These are phyloP conservation scores for Suillus occidentalis DNA, from an alignment of 768 basidiomycete genomes.

Conservation along the genomic window DNA sequence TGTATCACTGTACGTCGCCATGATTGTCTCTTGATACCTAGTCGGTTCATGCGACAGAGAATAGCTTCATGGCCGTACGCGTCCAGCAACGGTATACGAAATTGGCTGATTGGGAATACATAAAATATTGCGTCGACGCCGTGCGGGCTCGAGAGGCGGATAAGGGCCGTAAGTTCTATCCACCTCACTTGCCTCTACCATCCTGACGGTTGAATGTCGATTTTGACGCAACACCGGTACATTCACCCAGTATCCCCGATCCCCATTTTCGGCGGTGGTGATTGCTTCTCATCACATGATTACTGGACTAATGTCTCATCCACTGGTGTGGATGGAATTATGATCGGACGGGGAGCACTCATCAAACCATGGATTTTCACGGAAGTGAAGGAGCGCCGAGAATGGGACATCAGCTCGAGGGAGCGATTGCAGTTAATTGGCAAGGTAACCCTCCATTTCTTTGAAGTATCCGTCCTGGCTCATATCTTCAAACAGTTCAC, in stretches of 20 bases:
- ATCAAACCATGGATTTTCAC: conserved; percentile 98
- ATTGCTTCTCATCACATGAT: conserved; percentile 85
- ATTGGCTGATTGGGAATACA: conserved; percentile 93
- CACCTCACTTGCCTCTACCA: background rate
- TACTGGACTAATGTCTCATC: conserved; percentile 76
- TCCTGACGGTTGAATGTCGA: background rate
- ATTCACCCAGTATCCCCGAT: conserved; percentile 63
- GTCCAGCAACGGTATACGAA: conserved; percentile 94
- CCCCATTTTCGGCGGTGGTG: conserved; percentile 97
- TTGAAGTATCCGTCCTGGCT: conserved; percentile 1
- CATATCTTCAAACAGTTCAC: conserved; percentile 55
- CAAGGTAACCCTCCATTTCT: conserved; percentile 47
- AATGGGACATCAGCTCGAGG: conserved; percentile 90
- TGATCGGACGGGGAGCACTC: conserved; percentile 92
- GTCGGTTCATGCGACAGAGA: conserved; percentile 3
- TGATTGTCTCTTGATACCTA: background rate
- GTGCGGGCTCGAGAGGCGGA: conserved; percentile 72
- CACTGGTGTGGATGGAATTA: conserved; percentile 91
- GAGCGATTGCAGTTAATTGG: conserved; percentile 81
- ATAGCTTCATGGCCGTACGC: conserved; percentile 92
- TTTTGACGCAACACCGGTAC: background rate
- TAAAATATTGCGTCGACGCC: conserved; percentile 80
- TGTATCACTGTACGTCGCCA: conserved; percentile 43
- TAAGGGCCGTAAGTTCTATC: conserved; percentile 59
- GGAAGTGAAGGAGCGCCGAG: conserved; percentile 87